Evolutionary conservation across 1,284 basidiomycete species (phyloP).

Genomic region (Mycosarcoma maydis): DNA sequence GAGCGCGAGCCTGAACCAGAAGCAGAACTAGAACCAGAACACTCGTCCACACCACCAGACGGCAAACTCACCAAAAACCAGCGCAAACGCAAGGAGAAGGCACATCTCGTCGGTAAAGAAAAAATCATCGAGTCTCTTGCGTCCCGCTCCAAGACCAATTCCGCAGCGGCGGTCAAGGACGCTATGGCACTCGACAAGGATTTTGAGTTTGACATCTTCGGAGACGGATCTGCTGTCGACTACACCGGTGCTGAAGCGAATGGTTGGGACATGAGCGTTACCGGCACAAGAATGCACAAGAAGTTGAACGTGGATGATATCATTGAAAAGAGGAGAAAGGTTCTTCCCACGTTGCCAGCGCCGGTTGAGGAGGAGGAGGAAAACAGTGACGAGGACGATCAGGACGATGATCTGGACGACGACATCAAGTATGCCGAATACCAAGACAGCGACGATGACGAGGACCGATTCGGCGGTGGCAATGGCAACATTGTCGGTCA

Average conservation of each 20-base stretch:
- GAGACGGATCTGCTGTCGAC: slow-evolving; percentile 31
- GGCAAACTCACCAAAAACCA: slow-evolving; percentile 41
- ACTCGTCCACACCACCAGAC: neutral
- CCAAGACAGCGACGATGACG: slow-evolving; percentile 67
- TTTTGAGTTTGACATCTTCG: slow-evolving; percentile 63
- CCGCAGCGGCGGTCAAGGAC: slow-evolving; percentile 14
- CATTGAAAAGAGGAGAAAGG: slow-evolving; percentile 60
- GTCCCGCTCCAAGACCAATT: neutral
- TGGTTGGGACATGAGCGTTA: slow-evolving; percentile 61
- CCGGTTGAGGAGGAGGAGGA: slow-evolving; percentile 38
- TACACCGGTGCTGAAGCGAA: slow-evolving; percentile 13
- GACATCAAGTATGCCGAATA: slow-evolving; percentile 35
- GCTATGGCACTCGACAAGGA: slow-evolving; percentile 47
- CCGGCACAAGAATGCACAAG: slow-evolving; percentile 44
- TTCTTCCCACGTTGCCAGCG: slow-evolving; percentile 18
- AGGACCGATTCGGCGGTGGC: slow-evolving; percentile 58
- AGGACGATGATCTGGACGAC: slow-evolving; percentile 37
- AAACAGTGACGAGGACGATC: slow-evolving; percentile 8
- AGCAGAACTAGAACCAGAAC: slow-evolving; percentile 14
- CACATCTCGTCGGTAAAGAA: slow-evolving; percentile 53
- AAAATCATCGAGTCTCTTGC: slow-evolving; percentile 55
- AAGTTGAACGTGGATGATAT: slow-evolving; percentile 64
- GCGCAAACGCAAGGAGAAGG: slow-evolving; percentile 46
- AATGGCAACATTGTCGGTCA: slow-evolving; percentile 54
- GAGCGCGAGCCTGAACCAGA: slow-evolving; percentile 18